Percentiles rank a stretch among this genome's conserved stretches.
phyloP scores from a whole-genome alignment of 495 filamentous ascomycete genomes.

The Hypoxylon subgilvum region DNA sequence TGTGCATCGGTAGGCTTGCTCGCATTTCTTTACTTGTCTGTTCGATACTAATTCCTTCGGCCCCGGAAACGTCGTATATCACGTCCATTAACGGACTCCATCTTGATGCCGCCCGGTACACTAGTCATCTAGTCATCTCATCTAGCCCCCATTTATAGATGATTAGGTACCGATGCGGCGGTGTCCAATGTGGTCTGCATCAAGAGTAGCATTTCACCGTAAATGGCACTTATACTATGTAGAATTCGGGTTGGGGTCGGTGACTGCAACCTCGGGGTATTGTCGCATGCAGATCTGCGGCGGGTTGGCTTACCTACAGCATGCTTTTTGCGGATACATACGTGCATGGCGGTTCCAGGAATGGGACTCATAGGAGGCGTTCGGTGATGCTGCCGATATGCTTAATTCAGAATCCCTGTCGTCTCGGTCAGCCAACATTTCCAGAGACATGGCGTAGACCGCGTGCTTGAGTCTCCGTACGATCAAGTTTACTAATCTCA shows the following conservation, averaged over 20 bases:
- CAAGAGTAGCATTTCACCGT: background rate
- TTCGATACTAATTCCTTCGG: too few species aligned
- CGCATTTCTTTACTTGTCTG: too few species aligned
- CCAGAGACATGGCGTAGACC: too few species aligned
- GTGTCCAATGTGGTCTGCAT: background rate
- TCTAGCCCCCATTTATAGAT: constrained; percentile 3
- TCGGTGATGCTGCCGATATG: too few species aligned
- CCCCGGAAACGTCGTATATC: constrained; percentile 4
- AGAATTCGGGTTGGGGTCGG: background rate
- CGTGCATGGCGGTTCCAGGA: background rate
- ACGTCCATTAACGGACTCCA: background rate
- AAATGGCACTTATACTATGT: background rate
- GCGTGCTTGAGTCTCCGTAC: too few species aligned
- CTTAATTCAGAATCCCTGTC: constrained; percentile 18
- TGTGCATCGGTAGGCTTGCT: too few species aligned
- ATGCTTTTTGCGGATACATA: background rate
- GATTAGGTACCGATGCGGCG: constrained; percentile 16
- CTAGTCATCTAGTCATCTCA: background rate
- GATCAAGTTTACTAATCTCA: too few species aligned
- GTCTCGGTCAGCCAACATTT: background rate
- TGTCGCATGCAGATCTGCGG: constrained; percentile 2
- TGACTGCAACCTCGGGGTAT: background rate
- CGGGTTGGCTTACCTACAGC: background rate
- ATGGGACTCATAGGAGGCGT: too few species aligned
- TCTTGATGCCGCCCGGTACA: constrained; percentile 1